Evolutionary conservation across 2,329 filamentous ascomycete genomes (phyloP).

Genomic region (Cryoendolithus antarcticus): DNA sequence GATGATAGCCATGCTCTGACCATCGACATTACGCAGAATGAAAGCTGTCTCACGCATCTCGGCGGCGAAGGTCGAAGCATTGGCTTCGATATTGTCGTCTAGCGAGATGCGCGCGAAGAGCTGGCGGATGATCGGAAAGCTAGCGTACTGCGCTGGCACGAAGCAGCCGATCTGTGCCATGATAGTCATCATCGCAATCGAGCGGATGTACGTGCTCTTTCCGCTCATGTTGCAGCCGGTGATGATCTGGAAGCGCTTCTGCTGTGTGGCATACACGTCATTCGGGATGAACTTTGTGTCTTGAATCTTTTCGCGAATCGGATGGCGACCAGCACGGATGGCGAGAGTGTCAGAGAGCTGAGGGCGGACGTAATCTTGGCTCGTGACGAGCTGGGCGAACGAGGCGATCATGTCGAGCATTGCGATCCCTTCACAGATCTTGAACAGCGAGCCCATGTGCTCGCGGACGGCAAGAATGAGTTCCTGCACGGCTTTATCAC

Average conservation of each 20-base stretch:
- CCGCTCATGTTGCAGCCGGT: slow-evolving; percentile 98
- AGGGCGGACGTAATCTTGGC: slow-evolving; percentile 55
- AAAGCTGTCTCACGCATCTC: slow-evolving; percentile 97
- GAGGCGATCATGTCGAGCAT: slow-evolving; percentile 58
- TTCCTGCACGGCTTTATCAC: slow-evolving; percentile 58
- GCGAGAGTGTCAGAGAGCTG: slow-evolving; percentile 52
- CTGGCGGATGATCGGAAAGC: slow-evolving; percentile 66
- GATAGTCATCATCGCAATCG: slow-evolving; percentile 68
- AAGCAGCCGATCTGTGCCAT: slow-evolving; percentile 94
- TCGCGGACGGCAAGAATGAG: slow-evolving; percentile 61
- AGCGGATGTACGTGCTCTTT: slow-evolving; percentile 89
- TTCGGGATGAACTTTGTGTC: slow-evolving; percentile 66
- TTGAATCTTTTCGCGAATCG: slow-evolving; percentile 63
- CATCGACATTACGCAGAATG: slow-evolving; percentile 72
- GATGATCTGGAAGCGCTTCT: slow-evolving; percentile 79
- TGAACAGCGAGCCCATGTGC: slow-evolving; percentile 63
- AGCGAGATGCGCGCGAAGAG: slow-evolving; percentile 81
- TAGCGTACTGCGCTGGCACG: slow-evolving; percentile 73
- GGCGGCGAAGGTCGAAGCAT: slow-evolving; percentile 82
- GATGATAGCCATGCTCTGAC: slow-evolving; percentile 54
- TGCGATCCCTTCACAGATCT: slow-evolving; percentile 73
- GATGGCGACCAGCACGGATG: slow-evolving; percentile 63
- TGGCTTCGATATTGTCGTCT: slow-evolving; percentile 78
- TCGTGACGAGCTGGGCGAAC: slow-evolving; percentile 63
- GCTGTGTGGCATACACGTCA: slow-evolving; percentile 71